Evolutionary conservation across 768 basidiomycete genomes (phyloP).

Genomic region (Leccinum boreale): DNA sequence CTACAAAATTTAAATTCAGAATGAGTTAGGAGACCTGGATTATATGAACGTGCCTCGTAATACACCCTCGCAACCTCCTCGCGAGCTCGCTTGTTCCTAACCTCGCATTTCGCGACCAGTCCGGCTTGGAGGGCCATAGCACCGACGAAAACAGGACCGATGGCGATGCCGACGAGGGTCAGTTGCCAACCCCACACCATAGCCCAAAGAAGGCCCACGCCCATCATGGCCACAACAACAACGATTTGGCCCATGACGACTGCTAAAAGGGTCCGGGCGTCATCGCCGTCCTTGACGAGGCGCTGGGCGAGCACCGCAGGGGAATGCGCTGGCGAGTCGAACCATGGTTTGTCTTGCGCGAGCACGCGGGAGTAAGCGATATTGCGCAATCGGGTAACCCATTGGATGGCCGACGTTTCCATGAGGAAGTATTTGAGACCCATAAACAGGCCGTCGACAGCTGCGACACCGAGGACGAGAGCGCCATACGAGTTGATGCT

Average conservation of each 20-base stretch:
- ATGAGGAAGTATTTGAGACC: constrained; percentile 79
- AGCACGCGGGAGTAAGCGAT: constrained; percentile 57
- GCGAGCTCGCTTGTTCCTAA: constrained; percentile 80
- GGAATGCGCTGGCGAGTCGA: constrained; percentile 64
- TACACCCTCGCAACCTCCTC: too few species aligned
- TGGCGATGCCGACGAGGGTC: constrained; percentile 83
- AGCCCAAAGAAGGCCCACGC: constrained; percentile 86
- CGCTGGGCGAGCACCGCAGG: constrained; percentile 64
- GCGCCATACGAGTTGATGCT: constrained; percentile 69
- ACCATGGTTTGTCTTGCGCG: constrained; percentile 82
- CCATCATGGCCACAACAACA: constrained; percentile 78
- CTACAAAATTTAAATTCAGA: constrained; percentile 31
- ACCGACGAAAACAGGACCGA: constrained; percentile 79
- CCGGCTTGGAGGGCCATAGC: constrained; percentile 72
- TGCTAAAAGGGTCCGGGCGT: constrained; percentile 61
- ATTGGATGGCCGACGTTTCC: constrained; percentile 69
- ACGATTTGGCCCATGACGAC: constrained; percentile 67
- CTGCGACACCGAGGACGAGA: constrained; percentile 70
- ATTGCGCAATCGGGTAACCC: constrained; percentile 68
- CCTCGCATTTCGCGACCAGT: constrained; percentile 69
- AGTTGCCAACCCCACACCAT: constrained; percentile 87
- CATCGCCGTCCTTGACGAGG: constrained; percentile 87
- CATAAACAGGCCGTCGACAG: constrained; percentile 69
- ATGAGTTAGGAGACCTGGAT: not conserved
- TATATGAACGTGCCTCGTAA: constrained; percentile 45